Conservation (phyloP, 768 basidiomycete genomes). For the Suillus clintonianus region DNA sequence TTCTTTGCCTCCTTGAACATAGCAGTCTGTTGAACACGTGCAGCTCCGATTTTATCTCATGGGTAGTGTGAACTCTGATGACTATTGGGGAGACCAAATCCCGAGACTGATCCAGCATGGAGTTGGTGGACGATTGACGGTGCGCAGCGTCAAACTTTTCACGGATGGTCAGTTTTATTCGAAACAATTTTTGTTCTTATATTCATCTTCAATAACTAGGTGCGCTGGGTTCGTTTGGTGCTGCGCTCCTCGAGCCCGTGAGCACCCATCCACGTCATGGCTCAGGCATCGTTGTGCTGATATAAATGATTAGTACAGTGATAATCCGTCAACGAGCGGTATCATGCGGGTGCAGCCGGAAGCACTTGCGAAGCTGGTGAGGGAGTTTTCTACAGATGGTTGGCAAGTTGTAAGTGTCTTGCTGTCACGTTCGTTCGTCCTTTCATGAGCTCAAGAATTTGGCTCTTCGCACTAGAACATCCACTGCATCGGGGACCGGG, state of each 20-base stretch:
- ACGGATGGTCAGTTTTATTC: conserved; percentile 59
- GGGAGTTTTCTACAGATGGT: conserved; percentile 66
- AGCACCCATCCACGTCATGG: background rate
- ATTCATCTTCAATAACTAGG: conserved; percentile 45
- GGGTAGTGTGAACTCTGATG: conserved; percentile 51
- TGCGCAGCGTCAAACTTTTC: conserved; percentile 73
- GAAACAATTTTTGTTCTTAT: background rate
- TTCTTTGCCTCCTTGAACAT: background rate
- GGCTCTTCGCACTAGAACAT: conserved; percentile 62
- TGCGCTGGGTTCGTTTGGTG: conserved; percentile 91
- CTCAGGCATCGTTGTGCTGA: background rate
- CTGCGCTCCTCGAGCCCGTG: conserved; percentile 76
- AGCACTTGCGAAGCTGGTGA: conserved; percentile 53
- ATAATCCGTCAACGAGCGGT: conserved; percentile 71
- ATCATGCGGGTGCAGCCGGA: conserved; percentile 63
- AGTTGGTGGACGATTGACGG: conserved; percentile 49
- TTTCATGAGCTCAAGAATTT: background rate
- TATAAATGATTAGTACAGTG: conserved; percentile 54
- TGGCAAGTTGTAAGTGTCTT: conserved; percentile 77
- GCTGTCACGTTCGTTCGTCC: background rate
- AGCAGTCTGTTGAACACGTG: background rate
- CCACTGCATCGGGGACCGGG: conserved; percentile 87
- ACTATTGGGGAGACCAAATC: conserved; percentile 68
- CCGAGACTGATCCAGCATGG: conserved; percentile 64
- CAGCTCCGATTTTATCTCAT: conserved; percentile 66